Evolutionary conservation across 768 basidiomycete genomes (phyloP), one percentile per base, ranked within the genome.

Genomic region (Mycena chlorophos): DNA sequence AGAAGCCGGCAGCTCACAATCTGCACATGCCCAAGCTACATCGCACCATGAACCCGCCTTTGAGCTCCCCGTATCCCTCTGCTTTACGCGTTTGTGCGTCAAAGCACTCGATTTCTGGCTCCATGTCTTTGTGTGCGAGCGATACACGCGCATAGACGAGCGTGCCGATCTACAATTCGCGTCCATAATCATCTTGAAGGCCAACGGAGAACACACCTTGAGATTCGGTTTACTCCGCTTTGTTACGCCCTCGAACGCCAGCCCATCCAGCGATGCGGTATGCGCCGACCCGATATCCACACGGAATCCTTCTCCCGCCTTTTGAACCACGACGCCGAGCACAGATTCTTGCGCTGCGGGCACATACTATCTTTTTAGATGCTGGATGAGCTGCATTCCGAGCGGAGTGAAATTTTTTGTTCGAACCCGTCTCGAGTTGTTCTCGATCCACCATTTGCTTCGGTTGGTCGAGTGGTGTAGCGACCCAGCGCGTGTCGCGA

Each of bases 21-120:
- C 95, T 82, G 71, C 88, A 91, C 81, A 93, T 85, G 57, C 86
- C 85, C 42, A 98, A 73, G 64, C 92, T 93, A 64, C 90, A 91
- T 30, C 82, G 78, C 8, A 89, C 77, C 57, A 97, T 67, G 64
- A 96, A 89, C 1, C 96, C 96, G 6, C 87, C 90, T 61, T 91
- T 94, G 31, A 99, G 79, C 62, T 95, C 94, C 1, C 97, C 97
- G 63, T 91, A 98, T 0, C 94, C 96, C 56, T 92, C 91, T 1
- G 94, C 76, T 71, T 97, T 98, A 60, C 85, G 87, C 23, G 91
- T 93, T 63, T 94, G 89, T 2, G 93, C 91, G 66, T 98, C 92
- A 64, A 97, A 92, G 69, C 97, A 99, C 67, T 97, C 94, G 8
- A 99, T 75, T 66, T 99, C 97, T 1, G 97, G 95, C 52, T 99